Conservation (phyloP, 306 rosid species). For the Quercus robur region DNA sequence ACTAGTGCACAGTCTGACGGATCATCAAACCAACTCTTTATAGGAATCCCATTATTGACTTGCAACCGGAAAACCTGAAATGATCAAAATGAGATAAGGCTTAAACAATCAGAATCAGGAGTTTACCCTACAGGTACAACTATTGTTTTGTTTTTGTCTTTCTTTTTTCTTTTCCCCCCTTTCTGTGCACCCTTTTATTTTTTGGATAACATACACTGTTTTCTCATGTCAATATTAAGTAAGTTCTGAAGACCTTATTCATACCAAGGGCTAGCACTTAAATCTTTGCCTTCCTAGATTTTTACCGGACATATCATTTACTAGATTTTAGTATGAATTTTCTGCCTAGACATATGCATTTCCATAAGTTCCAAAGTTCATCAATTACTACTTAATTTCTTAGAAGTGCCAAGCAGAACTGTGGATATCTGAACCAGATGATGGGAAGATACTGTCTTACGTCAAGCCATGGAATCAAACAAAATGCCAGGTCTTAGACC, state of each 20-base stretch:
- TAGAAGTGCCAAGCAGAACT: not conserved
- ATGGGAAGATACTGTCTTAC: not conserved
- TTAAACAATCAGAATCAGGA: constrained; percentile 21
- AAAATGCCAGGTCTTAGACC: not conserved
- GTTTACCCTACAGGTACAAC: constrained; percentile 8
- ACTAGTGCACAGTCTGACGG: constrained; percentile 72
- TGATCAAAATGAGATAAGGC: constrained; percentile 26
- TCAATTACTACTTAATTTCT: not conserved
- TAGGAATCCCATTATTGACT: constrained; percentile 98
- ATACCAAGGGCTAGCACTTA: not conserved
- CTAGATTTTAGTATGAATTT: not conserved
- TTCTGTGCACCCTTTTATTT: not conserved
- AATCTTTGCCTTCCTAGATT: not conserved
- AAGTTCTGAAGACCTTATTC: not conserved
- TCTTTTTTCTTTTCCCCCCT: not conserved
- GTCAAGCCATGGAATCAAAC: not conserved
- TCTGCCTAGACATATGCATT: not conserved
- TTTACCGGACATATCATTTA: not conserved
- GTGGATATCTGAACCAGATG: not conserved
- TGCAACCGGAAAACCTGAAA: constrained; percentile 97
- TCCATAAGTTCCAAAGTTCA: not conserved
- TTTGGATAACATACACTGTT: not conserved
- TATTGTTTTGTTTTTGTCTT: not conserved
- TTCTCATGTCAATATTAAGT: not conserved
- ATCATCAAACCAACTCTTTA: constrained; percentile 99